Conservation (phyloP, 768 basidiomycete species). For the Mycena polygramma region DNA sequence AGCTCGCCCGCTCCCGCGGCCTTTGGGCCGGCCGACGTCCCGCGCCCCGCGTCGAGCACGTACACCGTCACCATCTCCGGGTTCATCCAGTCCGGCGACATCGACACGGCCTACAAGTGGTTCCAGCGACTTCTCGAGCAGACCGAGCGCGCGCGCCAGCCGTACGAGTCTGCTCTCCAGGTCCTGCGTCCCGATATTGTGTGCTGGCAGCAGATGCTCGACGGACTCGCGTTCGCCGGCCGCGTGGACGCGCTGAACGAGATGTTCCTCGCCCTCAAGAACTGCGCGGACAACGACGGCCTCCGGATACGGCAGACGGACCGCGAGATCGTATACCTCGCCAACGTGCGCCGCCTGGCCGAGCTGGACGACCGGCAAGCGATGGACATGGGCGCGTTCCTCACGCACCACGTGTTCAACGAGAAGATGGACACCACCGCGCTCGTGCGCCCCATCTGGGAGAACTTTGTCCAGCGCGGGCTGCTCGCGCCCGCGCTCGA, state of each 20-base stretch:
- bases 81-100: slow-evolving; percentile 73
- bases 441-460: slow-evolving; percentile 44
- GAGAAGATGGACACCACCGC: slow-evolving; percentile 41
- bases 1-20: slow-evolving; percentile 53
- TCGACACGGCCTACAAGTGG: slow-evolving; percentile 77
- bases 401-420: slow-evolving; percentile 32
- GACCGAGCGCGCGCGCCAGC: slow-evolving; percentile 45
- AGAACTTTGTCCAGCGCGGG: slow-evolving; percentile 46
- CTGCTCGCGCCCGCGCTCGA: slow-evolving; percentile 44
- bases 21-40: slow-evolving; percentile 58
- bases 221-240: slow-evolving; percentile 62
- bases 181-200: slow-evolving; percentile 65
- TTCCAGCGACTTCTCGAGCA: slow-evolving; percentile 73
- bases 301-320: slow-evolving; percentile 53
- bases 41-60: slow-evolving; percentile 71
- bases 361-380: slow-evolving; percentile 27
- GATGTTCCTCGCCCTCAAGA: slow-evolving; percentile 58
- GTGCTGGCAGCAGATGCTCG: slow-evolving; percentile 73
- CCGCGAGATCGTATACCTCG: slow-evolving; percentile 57
- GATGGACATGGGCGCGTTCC: slow-evolving; percentile 48
- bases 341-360: slow-evolving; percentile 54
- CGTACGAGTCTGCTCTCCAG: slow-evolving; percentile 56
- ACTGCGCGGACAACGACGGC: slow-evolving; percentile 51
- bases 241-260: slow-evolving; percentile 69
- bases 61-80: slow-evolving; percentile 75